Conservation (phyloP, 208 protist species). For the Angomonas deanei region DNA sequence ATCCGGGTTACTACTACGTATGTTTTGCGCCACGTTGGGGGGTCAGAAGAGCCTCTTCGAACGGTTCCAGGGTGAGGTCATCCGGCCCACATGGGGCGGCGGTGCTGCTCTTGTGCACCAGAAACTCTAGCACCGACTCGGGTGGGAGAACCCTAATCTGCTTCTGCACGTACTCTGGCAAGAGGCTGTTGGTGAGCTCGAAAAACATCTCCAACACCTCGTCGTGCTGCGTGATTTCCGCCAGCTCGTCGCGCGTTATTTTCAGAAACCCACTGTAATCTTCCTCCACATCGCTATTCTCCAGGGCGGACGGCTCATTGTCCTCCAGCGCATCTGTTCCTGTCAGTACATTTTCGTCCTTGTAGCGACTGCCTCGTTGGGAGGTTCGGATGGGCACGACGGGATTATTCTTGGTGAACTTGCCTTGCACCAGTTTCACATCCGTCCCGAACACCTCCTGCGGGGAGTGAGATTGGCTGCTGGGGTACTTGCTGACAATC, state of each 20-base stretch:
- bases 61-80: not conserved
- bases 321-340: not conserved
- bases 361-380: not conserved
- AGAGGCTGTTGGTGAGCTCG: slow-evolving; percentile 6
- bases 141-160: slow-evolving; percentile 28
- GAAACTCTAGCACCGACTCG: slow-evolving; percentile 17
- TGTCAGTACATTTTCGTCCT: not conserved
- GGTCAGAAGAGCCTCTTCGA: not conserved
- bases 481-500: not conserved
- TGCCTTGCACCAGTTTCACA: not conserved
- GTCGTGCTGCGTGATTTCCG: slow-evolving; percentile 25
- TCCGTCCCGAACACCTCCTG: not conserved
- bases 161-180: slow-evolving; percentile 18
- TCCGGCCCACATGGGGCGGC: not conserved
- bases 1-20: not conserved
- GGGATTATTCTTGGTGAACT: not conserved
- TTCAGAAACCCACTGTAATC: too few species aligned
- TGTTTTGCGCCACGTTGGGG: not conserved
- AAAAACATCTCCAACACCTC: slow-evolving; percentile 32
- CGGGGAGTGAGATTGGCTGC: not conserved
- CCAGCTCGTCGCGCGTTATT: slow-evolving; percentile 22
- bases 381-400: not conserved
- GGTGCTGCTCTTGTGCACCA: not conserved
- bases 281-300: not conserved
- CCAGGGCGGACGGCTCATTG: not conserved